Percentiles rank a stretch among this genome's conserved stretches.
phyloP scores from a whole-genome alignment of 73 alveolate species.

The Blepharisma stoltei region DNA sequence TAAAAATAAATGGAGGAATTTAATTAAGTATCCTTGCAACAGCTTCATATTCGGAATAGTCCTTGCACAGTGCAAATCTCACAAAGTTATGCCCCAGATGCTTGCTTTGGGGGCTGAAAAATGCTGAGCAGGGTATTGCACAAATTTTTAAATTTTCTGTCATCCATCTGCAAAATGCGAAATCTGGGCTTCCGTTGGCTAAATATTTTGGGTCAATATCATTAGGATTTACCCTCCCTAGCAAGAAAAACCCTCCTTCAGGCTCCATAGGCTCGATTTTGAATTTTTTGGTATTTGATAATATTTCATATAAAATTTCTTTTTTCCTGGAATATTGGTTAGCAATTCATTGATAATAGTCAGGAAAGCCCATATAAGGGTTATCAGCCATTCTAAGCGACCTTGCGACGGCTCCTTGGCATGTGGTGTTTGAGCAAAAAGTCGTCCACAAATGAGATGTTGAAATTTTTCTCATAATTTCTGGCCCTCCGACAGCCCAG shows the following conservation, averaged over 20 bases:
- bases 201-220: not conserved
- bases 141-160: constrained; percentile 45
- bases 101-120: constrained; percentile 41
- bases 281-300: not conserved
- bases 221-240: not conserved
- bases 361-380: not conserved
- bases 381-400: not conserved
- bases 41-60: not conserved
- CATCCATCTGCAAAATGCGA: constrained; percentile 60
- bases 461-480: constrained; percentile 45
- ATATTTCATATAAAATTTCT: not conserved
- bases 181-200: constrained; percentile 43
- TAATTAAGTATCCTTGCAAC: not conserved
- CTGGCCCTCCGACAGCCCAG: constrained; percentile 81
- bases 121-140: constrained; percentile 53
- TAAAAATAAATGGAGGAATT: too few relatives aligned
- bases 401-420: constrained; percentile 1
- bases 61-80: constrained; percentile 58
- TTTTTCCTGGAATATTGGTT: not conserved
- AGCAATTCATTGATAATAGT: not conserved
- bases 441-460: constrained; percentile 35
- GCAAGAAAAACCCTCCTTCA: constrained; percentile 25
- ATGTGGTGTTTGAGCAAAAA: not conserved
- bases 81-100: constrained; percentile 32
- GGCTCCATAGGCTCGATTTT: constrained; percentile 1